phyloP scores from a whole-genome alignment of 257 asterid genomes.

The Solanum chmielewskii region DNA sequence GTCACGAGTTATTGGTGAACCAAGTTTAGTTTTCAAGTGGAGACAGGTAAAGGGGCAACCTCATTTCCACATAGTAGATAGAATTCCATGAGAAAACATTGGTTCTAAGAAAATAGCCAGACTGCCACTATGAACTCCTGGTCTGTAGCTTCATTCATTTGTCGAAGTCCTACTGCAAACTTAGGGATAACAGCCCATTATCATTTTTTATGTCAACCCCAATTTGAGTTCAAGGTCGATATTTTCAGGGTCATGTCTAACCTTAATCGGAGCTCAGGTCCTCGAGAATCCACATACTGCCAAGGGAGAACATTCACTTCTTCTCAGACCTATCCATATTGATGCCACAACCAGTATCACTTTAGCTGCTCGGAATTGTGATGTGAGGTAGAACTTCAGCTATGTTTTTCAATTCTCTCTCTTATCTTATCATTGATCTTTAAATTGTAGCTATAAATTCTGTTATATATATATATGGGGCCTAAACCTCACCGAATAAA shows the following conservation, averaged over 20 bases:
- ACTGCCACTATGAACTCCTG: not conserved
- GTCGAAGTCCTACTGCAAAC: not conserved
- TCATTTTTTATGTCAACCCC: not conserved
- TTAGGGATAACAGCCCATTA: not conserved
- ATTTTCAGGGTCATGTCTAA: not conserved
- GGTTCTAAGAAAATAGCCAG: not conserved
- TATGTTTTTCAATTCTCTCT: not conserved
- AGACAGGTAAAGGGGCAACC: not conserved
- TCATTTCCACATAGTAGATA: not conserved
- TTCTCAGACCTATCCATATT: not conserved
- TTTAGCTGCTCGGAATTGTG: not conserved
- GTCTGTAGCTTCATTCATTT: not conserved
- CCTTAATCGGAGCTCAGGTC: not conserved
- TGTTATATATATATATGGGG: not conserved
- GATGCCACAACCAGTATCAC: not conserved
- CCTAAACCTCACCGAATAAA: not conserved
- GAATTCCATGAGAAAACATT: not conserved
- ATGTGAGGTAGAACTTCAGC: not conserved
- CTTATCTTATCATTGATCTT: not conserved
- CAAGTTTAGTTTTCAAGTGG: not conserved
- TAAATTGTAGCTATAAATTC: not conserved
- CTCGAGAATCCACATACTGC: not conserved
- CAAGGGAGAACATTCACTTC: not conserved
- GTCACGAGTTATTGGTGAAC: not conserved
- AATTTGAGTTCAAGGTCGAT: not conserved